phyloP scores from a whole-genome alignment of 371 early-diverging fungal species.

The Apophysomyces ossiformis region DNA sequence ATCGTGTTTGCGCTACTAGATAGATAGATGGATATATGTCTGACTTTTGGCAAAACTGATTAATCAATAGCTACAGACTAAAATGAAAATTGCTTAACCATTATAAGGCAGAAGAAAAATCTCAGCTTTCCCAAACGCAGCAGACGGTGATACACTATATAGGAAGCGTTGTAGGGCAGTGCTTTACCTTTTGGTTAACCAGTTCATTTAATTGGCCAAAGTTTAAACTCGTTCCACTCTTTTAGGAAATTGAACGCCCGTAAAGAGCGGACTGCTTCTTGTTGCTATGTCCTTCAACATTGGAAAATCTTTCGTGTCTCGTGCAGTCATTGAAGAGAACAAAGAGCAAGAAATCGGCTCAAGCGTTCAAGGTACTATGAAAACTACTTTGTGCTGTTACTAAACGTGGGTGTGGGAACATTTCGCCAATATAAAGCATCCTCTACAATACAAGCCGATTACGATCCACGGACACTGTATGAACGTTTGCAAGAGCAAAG shows the following conservation, averaged over 20 bases:
- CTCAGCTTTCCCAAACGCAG: too few relatives aligned
- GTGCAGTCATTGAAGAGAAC: constrained; percentile 34
- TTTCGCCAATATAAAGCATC: constrained; percentile 18
- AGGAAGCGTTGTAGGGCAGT: too few relatives aligned
- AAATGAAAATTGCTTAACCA: too few relatives aligned
- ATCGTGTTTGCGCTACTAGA: too few relatives aligned
- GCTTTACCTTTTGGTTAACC: too few relatives aligned
- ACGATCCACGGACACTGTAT: constrained; percentile 83
- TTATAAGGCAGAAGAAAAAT: too few relatives aligned
- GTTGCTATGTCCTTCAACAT: constrained; percentile 37
- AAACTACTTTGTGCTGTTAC: background rate
- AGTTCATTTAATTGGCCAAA: background rate
- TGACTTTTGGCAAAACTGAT: too few relatives aligned
- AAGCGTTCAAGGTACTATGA: constrained; percentile 25
- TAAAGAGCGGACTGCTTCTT: background rate
- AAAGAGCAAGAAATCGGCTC: constrained; percentile 27
- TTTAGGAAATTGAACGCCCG: background rate
- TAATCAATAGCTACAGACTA: too few relatives aligned
- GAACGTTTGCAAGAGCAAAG: constrained; percentile 81
- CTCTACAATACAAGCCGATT: constrained; percentile 50
- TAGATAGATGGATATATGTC: too few relatives aligned
- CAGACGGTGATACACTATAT: too few relatives aligned
- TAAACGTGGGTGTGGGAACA: background rate
- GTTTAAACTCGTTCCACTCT: background rate
- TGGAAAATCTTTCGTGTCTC: constrained; percentile 44